These are phyloP conservation scores for Elsinoe necatrix DNA, from an alignment of 2,329 filamentous ascomycete genomes.

Conservation along the genomic window DNA sequence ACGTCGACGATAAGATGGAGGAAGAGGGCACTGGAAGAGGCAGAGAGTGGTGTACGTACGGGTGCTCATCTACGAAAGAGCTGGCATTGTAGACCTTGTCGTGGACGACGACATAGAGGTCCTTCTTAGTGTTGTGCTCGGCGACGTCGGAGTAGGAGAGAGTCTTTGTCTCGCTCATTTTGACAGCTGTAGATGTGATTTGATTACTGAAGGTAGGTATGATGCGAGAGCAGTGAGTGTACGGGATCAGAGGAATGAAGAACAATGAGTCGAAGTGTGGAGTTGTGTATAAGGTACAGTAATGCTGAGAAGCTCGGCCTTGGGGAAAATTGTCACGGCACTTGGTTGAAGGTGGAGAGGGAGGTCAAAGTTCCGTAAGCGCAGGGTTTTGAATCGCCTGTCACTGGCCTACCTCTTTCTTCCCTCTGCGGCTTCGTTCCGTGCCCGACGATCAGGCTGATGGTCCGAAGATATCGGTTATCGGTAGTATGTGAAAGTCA, in stretches of 20 bases:
- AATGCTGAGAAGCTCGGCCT: slow-evolving; percentile 1
- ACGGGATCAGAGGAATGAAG: neutral
- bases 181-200: slow-evolving; percentile 8
- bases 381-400: neutral
- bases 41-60: slow-evolving; percentile 47
- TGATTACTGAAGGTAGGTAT: neutral
- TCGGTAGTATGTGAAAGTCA: neutral
- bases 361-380: neutral
- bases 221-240: neutral
- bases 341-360: slow-evolving; percentile 9
- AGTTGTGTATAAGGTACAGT: neutral
- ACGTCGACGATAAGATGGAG: slow-evolving; percentile 1
- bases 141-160: slow-evolving; percentile 75
- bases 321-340: slow-evolving; percentile 14
- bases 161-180: slow-evolving; percentile 49
- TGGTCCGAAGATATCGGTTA: neutral
- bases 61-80: slow-evolving; percentile 95
- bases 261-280: neutral
- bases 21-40: neutral
- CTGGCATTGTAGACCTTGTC: slow-evolving; percentile 91
- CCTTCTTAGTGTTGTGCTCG: slow-evolving; percentile 86
- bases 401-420: neutral
- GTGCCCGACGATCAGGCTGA: neutral
- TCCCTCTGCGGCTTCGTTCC: neutral
- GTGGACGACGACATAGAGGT: slow-evolving; percentile 84